Evolutionary conservation across 129 eudicot species (phyloP), one percentile per base, ranked within the genome.

Genomic region (Helichrysum umbraculigerum): DNA sequence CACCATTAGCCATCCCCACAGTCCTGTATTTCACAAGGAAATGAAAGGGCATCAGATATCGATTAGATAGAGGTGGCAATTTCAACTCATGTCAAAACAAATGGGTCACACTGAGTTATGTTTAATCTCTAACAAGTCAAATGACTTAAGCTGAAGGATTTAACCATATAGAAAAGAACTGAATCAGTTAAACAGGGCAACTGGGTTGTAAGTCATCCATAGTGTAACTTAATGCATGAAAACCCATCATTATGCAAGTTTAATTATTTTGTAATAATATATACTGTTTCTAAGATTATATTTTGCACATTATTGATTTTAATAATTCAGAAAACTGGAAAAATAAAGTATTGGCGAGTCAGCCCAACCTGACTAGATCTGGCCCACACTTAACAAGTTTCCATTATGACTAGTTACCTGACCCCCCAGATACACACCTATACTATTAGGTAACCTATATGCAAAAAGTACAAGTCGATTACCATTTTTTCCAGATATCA

Each of bases 401-500:
- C 47, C 17, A 47, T 44, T 44, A 10, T 44, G 52, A 44, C 15
- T 44, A 47, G 6, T 47, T 47, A 44, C 17, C 51, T 44, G 17
- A 44, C 52, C 17, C 1, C 47, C 47, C 54, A 47, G 5, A 47
- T 47, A 3, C 17, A 12, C 17, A 47, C n/a, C 22, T 57, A 57
- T 57, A 57, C 22, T 6, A 57, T 57, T 20, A 57, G 15, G 62
- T 57, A 25, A 42, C 44, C 62, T 30, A 62, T 61, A 16, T 20
- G 71, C 22, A 1, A 69, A 14, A 10, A 67, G 61, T 79, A 22
- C 1, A 64, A 60, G 37, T 11, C n/a, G 28, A 29, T 42, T 85
- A 95, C 99, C 97, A 95, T 83, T 87, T 95, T 81, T 85, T 87
- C 99, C 99, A 95, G 22, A 95, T 95, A 87, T 95, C 99, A 60